Percentiles rank a stretch among this genome's conserved stretches.
Conservation (phyloP, 345 rosid genomes). For the Brassica incana region DNA sequence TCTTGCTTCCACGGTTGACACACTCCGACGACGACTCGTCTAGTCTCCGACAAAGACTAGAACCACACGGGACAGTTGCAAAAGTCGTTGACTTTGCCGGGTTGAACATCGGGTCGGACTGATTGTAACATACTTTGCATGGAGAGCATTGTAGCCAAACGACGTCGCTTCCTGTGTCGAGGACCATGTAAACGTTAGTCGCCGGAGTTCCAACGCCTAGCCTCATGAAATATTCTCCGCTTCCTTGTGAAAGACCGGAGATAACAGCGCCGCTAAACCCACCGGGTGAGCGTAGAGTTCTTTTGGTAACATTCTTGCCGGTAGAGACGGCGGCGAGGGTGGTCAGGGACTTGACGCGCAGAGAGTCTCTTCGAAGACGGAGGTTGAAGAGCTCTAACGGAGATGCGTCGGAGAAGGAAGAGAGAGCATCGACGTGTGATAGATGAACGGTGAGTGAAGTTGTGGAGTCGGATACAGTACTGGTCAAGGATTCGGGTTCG, state of each 20-base stretch:
- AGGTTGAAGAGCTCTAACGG: conserved; percentile 61
- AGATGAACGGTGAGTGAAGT: conserved; percentile 47
- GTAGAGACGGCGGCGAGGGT: conserved; percentile 42
- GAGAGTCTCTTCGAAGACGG: conserved; percentile 67
- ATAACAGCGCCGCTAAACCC: conserved; percentile 69
- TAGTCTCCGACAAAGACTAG: conserved; percentile 59
- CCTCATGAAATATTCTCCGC: conserved; percentile 96
- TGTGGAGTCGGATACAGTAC: conserved; percentile 21
- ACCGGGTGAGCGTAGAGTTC: conserved; percentile 34
- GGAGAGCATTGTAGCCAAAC: conserved; percentile 96
- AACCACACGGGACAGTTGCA: conserved; percentile 53
- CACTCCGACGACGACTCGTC: conserved; percentile 53
- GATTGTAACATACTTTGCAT: conserved; percentile 79
- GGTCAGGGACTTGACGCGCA: conserved; percentile 50
- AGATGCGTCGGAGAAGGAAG: conserved; percentile 42
- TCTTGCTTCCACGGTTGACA: conserved; percentile 36
- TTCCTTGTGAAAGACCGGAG: conserved; percentile 88
- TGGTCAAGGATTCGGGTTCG: conserved; percentile 19
- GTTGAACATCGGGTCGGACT: conserved; percentile 77
- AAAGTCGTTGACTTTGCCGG: conserved; percentile 69
- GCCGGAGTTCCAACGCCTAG: conserved; percentile 88
- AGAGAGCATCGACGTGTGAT: conserved; percentile 73
- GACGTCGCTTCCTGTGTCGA: conserved; percentile 95
- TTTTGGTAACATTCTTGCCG: conserved; percentile 1
- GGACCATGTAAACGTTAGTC: conserved; percentile 67